Conservation (phyloP, 2,329 filamentous ascomycete genomes). For the Lachnellula occidentalis region DNA sequence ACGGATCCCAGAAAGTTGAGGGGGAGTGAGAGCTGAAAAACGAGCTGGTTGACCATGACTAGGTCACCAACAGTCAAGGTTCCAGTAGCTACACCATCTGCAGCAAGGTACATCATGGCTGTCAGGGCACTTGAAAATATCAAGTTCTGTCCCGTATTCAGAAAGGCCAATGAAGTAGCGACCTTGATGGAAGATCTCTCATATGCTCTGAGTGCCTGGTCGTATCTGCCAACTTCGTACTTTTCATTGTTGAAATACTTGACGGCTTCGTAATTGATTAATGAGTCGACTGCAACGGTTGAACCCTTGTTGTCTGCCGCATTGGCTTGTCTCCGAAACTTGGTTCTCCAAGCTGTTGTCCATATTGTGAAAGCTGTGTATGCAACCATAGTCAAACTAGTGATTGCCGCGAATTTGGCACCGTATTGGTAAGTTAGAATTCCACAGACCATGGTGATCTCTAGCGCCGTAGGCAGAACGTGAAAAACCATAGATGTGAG, state of each 20-base stretch:
- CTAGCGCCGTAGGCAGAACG: slow-evolving; percentile 84
- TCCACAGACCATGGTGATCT: slow-evolving; percentile 92
- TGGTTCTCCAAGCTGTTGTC: slow-evolving; percentile 95
- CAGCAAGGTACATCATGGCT: slow-evolving; percentile 96
- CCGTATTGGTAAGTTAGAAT: slow-evolving; percentile 97
- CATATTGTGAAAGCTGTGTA: slow-evolving; percentile 97
- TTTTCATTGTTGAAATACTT: slow-evolving; percentile 99
- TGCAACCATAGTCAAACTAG: slow-evolving; percentile 80
- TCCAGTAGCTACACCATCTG: slow-evolving; percentile 78
- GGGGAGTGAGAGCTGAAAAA: slow-evolving; percentile 95
- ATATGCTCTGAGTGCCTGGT: slow-evolving; percentile 78
- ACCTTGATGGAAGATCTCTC: slow-evolving; percentile 96
- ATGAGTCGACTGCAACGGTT: slow-evolving; percentile 89
- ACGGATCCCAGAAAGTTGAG: slow-evolving; percentile 98
- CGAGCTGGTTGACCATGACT: slow-evolving; percentile 98
- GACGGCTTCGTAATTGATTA: slow-evolving; percentile 98
- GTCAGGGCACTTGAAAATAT: slow-evolving; percentile 94
- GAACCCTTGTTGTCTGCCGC: slow-evolving; percentile 93
- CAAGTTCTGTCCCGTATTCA: slow-evolving; percentile 94
- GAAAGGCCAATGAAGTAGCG: slow-evolving; percentile 82
- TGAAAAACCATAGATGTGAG: slow-evolving; percentile 99
- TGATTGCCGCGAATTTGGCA: slow-evolving; percentile 84
- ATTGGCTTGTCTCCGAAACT: slow-evolving; percentile 91
- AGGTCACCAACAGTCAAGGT: slow-evolving; percentile 86
- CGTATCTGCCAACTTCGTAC: slow-evolving; percentile 87